Evolutionary conservation across 208 protist species (phyloP), one percentile per base, ranked within the genome.

Genomic region (Leishmania major): DNA sequence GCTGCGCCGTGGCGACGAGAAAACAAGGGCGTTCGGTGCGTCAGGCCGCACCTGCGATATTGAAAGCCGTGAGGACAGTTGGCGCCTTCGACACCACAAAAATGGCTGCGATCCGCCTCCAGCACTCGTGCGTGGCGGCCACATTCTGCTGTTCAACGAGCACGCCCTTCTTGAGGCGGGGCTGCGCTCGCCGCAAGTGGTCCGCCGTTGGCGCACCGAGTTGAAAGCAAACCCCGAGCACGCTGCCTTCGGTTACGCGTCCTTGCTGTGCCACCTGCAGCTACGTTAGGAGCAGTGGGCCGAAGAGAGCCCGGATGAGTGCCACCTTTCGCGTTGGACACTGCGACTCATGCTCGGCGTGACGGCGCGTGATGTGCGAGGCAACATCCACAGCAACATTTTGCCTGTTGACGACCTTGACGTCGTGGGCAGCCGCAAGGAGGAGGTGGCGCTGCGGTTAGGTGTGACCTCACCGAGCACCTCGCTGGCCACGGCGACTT

Each of bases 341-440:
- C 82, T 92, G 78, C 82, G 89, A 1, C 79, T 92, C 7, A 80
- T 92, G 79, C 84, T 92, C n/a, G 87, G 87, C 66, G 89, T 89
- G 45, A 88, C 83, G 28, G 86, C 87, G 10, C 79, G 85, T 25
- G 85, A 88, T 60, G 79, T 83, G 31, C 51, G 78, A 11, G 81
- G 79, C 83, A 80, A 80, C 73, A 70, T 86, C 19, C 88, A 89
- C 80, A 81, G 83, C 83, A 85, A 89, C 83, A 76, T 86, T 28
- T 81, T 92, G 13, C 87, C 91, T 78, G 87, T 92, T 10, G 89
- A 92, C 43, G 87, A 91, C 77, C 73, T 92, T 11, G 89, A 92
- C 64, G 82, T 92, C 74, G 79, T 78, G 69, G 89, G 87, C 55
- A 92, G 83, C 25, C 67, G 79, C 19, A 90, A 91, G 79, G 89